Evolutionary conservation across 169 alveolate genomes (phyloP), one percentile per base, ranked within the genome.

Genomic region (Eimeria zaria): DNA sequence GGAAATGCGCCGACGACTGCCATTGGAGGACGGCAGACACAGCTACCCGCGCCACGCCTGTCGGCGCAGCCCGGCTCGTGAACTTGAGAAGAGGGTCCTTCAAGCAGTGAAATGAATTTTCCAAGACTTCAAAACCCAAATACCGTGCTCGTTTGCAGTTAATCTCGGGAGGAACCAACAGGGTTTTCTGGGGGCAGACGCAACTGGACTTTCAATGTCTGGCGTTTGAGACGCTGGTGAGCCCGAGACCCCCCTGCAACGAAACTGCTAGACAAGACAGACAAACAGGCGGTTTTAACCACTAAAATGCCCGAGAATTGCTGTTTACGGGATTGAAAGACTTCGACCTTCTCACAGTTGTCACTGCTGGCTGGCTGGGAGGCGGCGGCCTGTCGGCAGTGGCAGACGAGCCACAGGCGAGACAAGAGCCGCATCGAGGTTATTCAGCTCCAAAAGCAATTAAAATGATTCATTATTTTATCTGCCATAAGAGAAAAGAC

Each of bases 351-450:
- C 24, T 48, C 91, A 51, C 58, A 53, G 73, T 51, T 33, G 74
- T 36, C 74, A 83, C 91, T 55, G 91, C 55, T 76, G 53, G 76
- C 91, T 55, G 76, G 71, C 76, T 60, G 51, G 91, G 88, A 83
- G 91, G 71, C 91, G 91, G 91, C 91, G 91, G 91, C 91, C 91
- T 83, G 91, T 83, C 91, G 91, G 91, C 91, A 58, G 91, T 83
- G 91, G 91, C 91, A 83, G 91, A 58, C 76, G 51, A 83, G 73
- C 91, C 73, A 55, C 76, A 58, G 55, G 76, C 76, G 74, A 83
- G 36, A 76, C 91, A 55, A 83, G 58, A 36, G 76, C 91, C 55
- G 71, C 74, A 55, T 83, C 55, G 91, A 36, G 53, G 67, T 41
- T 58, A 36, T 24, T 58, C 76, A 83, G 74, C 71, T 55, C 67